Conservation (phyloP, 768 basidiomycete species). For the Botryobasidium botryosum region DNA sequence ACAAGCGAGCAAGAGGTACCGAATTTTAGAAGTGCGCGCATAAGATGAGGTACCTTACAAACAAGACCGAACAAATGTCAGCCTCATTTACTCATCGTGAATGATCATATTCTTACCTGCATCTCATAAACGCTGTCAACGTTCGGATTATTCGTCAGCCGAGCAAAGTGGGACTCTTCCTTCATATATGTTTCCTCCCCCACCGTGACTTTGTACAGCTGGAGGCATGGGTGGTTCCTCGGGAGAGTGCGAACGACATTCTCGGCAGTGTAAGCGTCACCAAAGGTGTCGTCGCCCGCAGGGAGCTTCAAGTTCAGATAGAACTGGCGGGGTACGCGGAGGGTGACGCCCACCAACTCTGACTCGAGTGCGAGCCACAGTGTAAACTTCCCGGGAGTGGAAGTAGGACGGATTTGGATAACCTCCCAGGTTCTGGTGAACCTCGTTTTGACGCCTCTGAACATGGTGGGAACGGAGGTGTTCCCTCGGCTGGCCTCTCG, state of each 20-base stretch:
- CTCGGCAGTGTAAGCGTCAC: slow-evolving; percentile 49
- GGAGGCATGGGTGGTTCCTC: slow-evolving; percentile 51
- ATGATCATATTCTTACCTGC: slow-evolving; percentile 37
- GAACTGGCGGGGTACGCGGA: slow-evolving; percentile 82
- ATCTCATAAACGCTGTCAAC: slow-evolving; percentile 91
- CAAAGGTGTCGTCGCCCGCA: slow-evolving; percentile 49
- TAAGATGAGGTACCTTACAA: slow-evolving; percentile 71
- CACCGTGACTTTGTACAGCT: slow-evolving; percentile 71
- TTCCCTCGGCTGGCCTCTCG: slow-evolving; percentile 25
- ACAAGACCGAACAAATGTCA: too few relatives aligned
- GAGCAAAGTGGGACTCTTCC: slow-evolving; percentile 80
- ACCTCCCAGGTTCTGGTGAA: slow-evolving; percentile 66
- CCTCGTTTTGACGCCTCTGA: slow-evolving; percentile 40
- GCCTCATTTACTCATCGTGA: too few relatives aligned
- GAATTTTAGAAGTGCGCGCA: slow-evolving; percentile 65
- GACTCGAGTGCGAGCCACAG: slow-evolving; percentile 78
- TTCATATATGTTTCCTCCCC: slow-evolving; percentile 71
- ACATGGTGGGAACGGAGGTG: slow-evolving; percentile 50
- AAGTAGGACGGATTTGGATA: slow-evolving; percentile 69
- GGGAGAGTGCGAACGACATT: slow-evolving; percentile 67
- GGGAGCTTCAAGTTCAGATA: slow-evolving; percentile 76
- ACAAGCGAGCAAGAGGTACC: slow-evolving; percentile 67
- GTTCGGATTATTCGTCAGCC: slow-evolving; percentile 83
- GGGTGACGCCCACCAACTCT: slow-evolving; percentile 58
- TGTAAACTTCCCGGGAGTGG: slow-evolving; percentile 62